These are phyloP conservation scores for Talaromyces amestolkiae DNA, from an alignment of 2,329 filamentous ascomycete genomes.

Conservation along the genomic window DNA sequence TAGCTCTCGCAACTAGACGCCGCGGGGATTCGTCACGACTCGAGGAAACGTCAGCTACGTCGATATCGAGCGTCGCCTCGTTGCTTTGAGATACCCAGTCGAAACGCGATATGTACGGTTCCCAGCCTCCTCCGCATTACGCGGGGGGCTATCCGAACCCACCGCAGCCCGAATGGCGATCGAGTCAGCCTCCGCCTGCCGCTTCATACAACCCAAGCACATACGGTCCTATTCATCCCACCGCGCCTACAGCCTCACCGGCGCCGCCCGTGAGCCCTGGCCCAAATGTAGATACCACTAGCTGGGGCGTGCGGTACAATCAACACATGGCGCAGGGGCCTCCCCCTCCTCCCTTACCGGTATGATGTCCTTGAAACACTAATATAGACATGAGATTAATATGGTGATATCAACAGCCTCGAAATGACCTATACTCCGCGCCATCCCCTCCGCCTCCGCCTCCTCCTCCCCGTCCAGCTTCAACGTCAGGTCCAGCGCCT, in stretches of 20 bases:
- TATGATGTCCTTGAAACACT: constrained; percentile 21
- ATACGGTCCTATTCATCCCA: constrained; percentile 35
- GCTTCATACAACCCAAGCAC: constrained; percentile 34
- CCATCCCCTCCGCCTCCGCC: constrained; percentile 2
- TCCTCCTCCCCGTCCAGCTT: constrained; percentile 9
- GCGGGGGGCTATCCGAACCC: constrained; percentile 25
- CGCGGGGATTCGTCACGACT: not conserved
- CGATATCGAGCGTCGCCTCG: not conserved
- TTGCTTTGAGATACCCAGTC: not conserved
- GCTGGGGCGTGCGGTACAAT: constrained; percentile 47
- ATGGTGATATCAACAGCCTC: constrained; percentile 12
- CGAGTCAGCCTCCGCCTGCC: constrained; percentile 22
- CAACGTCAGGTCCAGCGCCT: constrained; percentile 8
- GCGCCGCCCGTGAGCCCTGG: constrained; percentile 24
- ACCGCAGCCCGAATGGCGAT: constrained; percentile 39
- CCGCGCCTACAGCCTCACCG: constrained; percentile 23
- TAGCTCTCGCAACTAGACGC: not conserved
- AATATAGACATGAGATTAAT: not conserved
- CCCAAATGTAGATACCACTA: constrained; percentile 32
- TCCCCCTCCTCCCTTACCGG: constrained; percentile 38
- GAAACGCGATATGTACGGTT: constrained; percentile 35
- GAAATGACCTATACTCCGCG: constrained; percentile 10
- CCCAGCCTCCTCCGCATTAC: constrained; percentile 28
- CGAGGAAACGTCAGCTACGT: not conserved
- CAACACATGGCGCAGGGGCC: constrained; percentile 23